Conservation (phyloP, 139 green algal genomes). For the Chlorella sp. region DNA sequence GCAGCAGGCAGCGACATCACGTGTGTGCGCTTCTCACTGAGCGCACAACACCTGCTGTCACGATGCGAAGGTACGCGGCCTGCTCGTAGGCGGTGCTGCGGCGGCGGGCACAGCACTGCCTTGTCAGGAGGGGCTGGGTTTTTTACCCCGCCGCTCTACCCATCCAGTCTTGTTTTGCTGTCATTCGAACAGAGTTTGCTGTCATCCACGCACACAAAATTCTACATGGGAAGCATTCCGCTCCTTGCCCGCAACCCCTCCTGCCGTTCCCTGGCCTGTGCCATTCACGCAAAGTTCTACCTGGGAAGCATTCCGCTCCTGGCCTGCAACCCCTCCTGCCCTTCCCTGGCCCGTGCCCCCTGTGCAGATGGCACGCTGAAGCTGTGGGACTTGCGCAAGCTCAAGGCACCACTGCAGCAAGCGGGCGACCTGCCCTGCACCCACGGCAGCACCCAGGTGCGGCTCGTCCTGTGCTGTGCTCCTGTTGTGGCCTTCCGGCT, state of each 20-base stretch:
- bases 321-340: background rate
- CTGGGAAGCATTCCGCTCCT: background rate
- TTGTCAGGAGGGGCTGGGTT: too few relatives aligned
- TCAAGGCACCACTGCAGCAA: conserved; percentile 74
- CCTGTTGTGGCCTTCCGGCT: conserved; percentile 5
- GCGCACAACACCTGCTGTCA: conserved; percentile 77
- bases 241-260: too few relatives aligned
- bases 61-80: conserved; percentile 44
- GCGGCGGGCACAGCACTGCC: too few relatives aligned
- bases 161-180: background rate
- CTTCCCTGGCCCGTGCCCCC: background rate
- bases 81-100: too few relatives aligned
- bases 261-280: too few relatives aligned
- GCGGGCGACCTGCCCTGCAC: conserved; percentile 71
- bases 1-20: conserved; percentile 76
- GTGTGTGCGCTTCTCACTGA: conserved; percentile 75
- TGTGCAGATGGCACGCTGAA: conserved; percentile 89
- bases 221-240: too few relatives aligned
- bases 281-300: too few relatives aligned
- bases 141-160: background rate
- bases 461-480: background rate
- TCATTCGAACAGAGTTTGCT: background rate
- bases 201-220: too few relatives aligned
- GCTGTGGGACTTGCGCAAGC: conserved; percentile 80
- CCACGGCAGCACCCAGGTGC: conserved; percentile 57